A percentile compares a stretch with the other conserved stretches of the same genome.
phyloP scores from a whole-genome alignment of 2,329 filamentous ascomycete species.

The Neopestalotiopsis rosae region DNA sequence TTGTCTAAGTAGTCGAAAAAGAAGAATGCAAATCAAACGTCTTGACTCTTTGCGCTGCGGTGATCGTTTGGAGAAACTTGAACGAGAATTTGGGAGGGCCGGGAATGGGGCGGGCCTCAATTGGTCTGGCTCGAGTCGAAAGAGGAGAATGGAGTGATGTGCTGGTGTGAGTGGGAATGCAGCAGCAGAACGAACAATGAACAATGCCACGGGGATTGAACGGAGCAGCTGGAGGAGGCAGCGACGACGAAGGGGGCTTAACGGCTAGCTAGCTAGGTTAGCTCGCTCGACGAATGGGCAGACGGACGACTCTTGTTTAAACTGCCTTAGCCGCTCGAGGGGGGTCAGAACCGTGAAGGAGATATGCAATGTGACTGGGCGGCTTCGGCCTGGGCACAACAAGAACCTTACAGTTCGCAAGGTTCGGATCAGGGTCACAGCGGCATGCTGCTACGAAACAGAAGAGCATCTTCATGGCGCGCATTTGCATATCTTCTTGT shows the following conservation, averaged over 20 bases:
- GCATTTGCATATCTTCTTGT: background rate
- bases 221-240: background rate
- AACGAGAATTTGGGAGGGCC: background rate
- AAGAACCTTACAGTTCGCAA: background rate
- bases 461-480: background rate
- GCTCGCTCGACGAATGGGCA: background rate
- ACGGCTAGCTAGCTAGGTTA: background rate
- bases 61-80: too few relatives aligned
- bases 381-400: background rate
- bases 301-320: background rate
- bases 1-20: background rate
- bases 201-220: background rate
- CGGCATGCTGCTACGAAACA: background rate
- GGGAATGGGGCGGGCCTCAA: background rate
- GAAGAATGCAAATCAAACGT: too few relatives aligned
- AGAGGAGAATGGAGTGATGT: background rate
- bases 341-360: background rate
- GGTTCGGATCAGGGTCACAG: constrained; percentile 1
- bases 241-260: background rate
- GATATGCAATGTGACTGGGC: background rate
- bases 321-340: background rate
- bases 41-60: too few relatives aligned
- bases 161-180: background rate
- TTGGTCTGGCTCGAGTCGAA: background rate
- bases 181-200: background rate